Conservation (phyloP, 208 protist species). For the Crithidia acanthocephali region DNA sequence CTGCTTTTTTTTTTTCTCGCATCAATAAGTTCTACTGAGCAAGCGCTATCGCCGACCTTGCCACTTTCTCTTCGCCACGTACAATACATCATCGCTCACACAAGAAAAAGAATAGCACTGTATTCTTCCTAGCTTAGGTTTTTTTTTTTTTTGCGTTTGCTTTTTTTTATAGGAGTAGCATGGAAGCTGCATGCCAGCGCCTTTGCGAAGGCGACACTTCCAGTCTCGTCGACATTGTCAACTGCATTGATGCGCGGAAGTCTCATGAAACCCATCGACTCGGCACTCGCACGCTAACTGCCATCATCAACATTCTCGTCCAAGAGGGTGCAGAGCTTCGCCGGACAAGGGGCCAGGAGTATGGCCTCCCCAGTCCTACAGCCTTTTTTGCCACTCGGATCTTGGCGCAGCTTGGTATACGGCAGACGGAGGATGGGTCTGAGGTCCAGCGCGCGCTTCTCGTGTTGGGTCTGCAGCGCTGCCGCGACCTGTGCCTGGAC, state of each 20-base stretch:
- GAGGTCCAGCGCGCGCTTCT: constrained; percentile 32
- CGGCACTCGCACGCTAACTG: constrained; percentile 7
- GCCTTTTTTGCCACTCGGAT: constrained; percentile 47
- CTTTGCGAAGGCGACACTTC: constrained; percentile 42
- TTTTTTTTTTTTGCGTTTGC: constrained; percentile 5
- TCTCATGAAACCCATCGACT: constrained; percentile 1
- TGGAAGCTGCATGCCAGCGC: constrained; percentile 40
- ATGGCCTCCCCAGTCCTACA: constrained; percentile 14
- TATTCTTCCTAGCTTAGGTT: no score
- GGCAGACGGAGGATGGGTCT: constrained; percentile 17
- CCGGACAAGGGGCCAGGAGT: neutral
- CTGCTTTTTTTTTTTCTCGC: no score
- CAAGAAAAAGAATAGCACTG: no score
- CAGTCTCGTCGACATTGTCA: constrained; percentile 44
- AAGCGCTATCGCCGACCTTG: no score
- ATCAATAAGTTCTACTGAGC: no score
- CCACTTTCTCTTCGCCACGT: no score
- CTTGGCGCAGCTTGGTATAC: constrained; percentile 31
- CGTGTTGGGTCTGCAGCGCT: constrained; percentile 39
- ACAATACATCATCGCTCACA: no score
- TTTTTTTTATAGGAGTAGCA: constrained; percentile 11
- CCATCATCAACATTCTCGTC: constrained; percentile 42
- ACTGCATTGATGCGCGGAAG: constrained; percentile 36
- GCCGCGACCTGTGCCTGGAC: constrained; percentile 56
- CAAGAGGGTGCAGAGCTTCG: constrained; percentile 33